Percentiles rank a stretch among this genome's conserved stretches.
phyloP scores from a whole-genome alignment of 192 early-diverging fungal genomes.

The Phlyctochytrium planicorne region DNA sequence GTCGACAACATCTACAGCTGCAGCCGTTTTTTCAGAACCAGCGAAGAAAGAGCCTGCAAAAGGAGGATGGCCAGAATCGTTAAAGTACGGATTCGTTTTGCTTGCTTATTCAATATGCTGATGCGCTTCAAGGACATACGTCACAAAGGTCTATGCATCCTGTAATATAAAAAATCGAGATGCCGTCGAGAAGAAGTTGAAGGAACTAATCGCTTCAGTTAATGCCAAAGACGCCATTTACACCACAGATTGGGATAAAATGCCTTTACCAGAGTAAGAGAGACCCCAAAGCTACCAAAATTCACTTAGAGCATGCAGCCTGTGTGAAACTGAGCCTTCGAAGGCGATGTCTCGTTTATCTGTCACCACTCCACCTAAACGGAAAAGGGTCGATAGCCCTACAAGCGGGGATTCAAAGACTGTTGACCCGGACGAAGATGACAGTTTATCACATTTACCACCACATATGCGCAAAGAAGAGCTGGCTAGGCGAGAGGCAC shows the following conservation, averaged over 20 bases:
- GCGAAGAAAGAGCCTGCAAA: neutral
- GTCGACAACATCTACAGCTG: neutral
- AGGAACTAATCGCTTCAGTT: slow-evolving; percentile 50
- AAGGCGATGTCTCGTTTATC: neutral
- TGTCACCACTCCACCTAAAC: neutral
- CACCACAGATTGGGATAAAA: slow-evolving; percentile 68
- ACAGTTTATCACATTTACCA: slow-evolving; percentile 24
- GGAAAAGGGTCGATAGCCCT: too few species aligned
- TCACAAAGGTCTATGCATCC: slow-evolving; percentile 27
- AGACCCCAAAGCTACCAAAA: neutral
- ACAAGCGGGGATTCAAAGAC: slow-evolving; percentile 11
- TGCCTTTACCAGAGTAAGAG: slow-evolving; percentile 63
- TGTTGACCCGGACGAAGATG: slow-evolving; percentile 25
- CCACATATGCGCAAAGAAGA: slow-evolving; percentile 32
- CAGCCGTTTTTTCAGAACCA: neutral
- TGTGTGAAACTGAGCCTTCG: neutral
- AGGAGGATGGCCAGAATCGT: slow-evolving; percentile 9
- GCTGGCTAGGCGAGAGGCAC: slow-evolving; percentile 27
- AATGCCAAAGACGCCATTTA: slow-evolving; percentile 43
- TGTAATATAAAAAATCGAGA: slow-evolving; percentile 14
- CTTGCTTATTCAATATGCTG: neutral
- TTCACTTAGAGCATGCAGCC: neutral
- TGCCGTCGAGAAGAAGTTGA: slow-evolving; percentile 56
- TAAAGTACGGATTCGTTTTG: neutral
- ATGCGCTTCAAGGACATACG: slow-evolving; percentile 9